These are phyloP conservation scores for Phaeoacremonium minimum DNA, from an alignment of 2,329 filamentous ascomycete species.

Conservation along the genomic window DNA sequence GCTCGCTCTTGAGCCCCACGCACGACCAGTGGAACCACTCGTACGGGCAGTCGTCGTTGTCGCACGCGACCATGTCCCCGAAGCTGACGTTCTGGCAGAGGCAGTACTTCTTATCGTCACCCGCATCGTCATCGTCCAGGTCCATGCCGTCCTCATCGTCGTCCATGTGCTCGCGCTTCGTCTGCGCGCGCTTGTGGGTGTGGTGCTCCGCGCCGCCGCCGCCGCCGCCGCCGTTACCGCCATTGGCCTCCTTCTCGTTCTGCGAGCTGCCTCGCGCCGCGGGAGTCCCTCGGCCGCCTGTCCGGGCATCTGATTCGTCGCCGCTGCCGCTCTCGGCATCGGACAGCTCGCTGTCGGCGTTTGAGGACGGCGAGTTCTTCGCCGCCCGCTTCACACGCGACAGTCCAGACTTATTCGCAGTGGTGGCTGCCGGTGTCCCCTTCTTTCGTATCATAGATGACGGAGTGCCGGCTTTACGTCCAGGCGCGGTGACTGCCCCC, in stretches of 20 bases:
- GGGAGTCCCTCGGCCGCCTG: constrained; percentile 32
- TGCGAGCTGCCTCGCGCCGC: constrained; percentile 18
- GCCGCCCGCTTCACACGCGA: constrained; percentile 58
- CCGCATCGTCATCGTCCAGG: constrained; percentile 64
- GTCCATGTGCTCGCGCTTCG: constrained; percentile 14
- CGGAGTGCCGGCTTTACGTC: constrained; percentile 44
- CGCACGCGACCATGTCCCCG: constrained; percentile 85
- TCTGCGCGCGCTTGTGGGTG: constrained; percentile 22
- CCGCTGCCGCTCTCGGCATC: constrained; percentile 55
- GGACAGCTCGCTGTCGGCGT: constrained; percentile 61
- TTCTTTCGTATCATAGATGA: constrained; percentile 39
- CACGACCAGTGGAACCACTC: constrained; percentile 88
- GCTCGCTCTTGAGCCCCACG: constrained; percentile 64
- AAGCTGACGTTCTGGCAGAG: constrained; percentile 79
- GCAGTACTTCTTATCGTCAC: constrained; percentile 78
- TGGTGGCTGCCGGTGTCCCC: constrained; percentile 25
- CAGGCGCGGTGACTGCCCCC: constrained; percentile 27
- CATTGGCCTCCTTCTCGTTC: constrained; percentile 10
- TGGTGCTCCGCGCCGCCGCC: constrained; percentile 3
- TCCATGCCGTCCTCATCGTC: constrained; percentile 51
- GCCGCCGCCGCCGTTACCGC: constrained; percentile 4
- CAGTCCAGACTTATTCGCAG: constrained; percentile 49
- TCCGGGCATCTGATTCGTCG: constrained; percentile 42
- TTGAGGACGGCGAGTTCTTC: constrained; percentile 59
- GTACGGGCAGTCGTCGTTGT: constrained; percentile 75